Percentiles rank a stretch among this genome's conserved stretches.
These are phyloP conservation scores for Raffaelea albimanens DNA, from an alignment of 2,329 filamentous ascomycete genomes.

Conservation along the genomic window DNA sequence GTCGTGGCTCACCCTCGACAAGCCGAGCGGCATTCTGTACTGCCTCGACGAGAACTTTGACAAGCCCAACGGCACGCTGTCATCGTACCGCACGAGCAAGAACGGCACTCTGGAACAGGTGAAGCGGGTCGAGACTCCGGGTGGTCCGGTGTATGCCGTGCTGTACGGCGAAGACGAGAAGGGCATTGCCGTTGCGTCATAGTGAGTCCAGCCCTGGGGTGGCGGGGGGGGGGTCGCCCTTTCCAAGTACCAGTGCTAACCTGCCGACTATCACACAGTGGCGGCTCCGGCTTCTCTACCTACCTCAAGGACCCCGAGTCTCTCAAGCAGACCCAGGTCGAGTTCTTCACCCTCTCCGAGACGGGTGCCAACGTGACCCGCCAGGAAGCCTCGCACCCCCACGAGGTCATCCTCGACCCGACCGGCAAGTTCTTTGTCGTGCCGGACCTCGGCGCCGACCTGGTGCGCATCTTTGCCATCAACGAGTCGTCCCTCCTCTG, in stretches of 20 bases:
- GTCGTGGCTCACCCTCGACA: constrained; percentile 51
- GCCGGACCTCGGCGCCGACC: constrained; percentile 57
- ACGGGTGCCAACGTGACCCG: constrained; percentile 31
- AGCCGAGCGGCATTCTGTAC: constrained; percentile 39
- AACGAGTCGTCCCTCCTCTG: constrained; percentile 34
- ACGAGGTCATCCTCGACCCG: constrained; percentile 57
- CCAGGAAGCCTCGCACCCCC: constrained; percentile 52
- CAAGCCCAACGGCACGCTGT: constrained; percentile 37
- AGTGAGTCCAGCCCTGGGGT: constrained; percentile 26
- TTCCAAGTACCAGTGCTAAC: neutral
- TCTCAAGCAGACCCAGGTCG: constrained; percentile 26
- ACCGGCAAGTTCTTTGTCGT: constrained; percentile 52
- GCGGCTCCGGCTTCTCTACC: constrained; percentile 32
- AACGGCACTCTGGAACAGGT: constrained; percentile 30
- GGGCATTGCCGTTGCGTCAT: constrained; percentile 34
- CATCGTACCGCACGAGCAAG: constrained; percentile 25
- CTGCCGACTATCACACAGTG: neutral
- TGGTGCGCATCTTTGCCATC: constrained; percentile 48
- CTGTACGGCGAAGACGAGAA: constrained; percentile 31
- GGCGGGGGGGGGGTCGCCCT: constrained; percentile 4
- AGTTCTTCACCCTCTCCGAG: constrained; percentile 28
- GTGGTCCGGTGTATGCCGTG: constrained; percentile 34
- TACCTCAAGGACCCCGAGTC: constrained; percentile 29
- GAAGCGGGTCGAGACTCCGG: constrained; percentile 22
- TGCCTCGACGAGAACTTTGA: constrained; percentile 50